Percentiles rank a stretch among this genome's conserved stretches.
Evolutionary conservation across 495 filamentous ascomycete species (phyloP).

Genomic region (Gamarada debralockiae): DNA sequence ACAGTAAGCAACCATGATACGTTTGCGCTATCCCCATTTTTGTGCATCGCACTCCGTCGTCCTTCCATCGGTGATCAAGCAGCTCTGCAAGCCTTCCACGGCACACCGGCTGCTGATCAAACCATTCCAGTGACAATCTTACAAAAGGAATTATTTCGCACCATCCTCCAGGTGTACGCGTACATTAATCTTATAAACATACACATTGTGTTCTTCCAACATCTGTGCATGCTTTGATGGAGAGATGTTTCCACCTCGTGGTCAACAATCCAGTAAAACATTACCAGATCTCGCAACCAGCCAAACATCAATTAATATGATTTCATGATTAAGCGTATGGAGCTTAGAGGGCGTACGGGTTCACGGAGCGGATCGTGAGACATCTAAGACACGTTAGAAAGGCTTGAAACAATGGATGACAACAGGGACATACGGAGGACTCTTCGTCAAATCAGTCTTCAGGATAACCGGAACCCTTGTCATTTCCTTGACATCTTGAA

Average conservation of each 20-base stretch:
- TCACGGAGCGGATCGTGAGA: slow-evolving; percentile 94
- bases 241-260: not conserved
- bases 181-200: not conserved
- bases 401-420: slow-evolving; percentile 5
- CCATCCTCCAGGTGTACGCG: not conserved
- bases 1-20: slow-evolving; percentile 22
- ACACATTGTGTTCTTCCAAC: not conserved
- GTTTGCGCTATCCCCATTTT: slow-evolving; percentile 13
- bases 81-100: not conserved
- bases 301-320: not conserved
- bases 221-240: not conserved
- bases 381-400: slow-evolving; percentile 53
- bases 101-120: not conserved
- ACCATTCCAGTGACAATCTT: slow-evolving; percentile 10
- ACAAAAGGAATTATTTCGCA: slow-evolving; percentile 3
- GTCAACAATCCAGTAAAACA: not conserved
- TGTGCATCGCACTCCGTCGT: slow-evolving; percentile 4
- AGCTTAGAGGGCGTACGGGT: slow-evolving; percentile 84
- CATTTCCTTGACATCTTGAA: slow-evolving; percentile 98
- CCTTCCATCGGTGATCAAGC: not conserved
- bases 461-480: slow-evolving; percentile 92
- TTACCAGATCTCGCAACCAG: not conserved
- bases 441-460: slow-evolving; percentile 98
- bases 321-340: not conserved
- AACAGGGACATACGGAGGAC: slow-evolving; percentile 79